phyloP scores from a whole-genome alignment of 2,329 filamentous ascomycete species.

The Calonectria crousiana region DNA sequence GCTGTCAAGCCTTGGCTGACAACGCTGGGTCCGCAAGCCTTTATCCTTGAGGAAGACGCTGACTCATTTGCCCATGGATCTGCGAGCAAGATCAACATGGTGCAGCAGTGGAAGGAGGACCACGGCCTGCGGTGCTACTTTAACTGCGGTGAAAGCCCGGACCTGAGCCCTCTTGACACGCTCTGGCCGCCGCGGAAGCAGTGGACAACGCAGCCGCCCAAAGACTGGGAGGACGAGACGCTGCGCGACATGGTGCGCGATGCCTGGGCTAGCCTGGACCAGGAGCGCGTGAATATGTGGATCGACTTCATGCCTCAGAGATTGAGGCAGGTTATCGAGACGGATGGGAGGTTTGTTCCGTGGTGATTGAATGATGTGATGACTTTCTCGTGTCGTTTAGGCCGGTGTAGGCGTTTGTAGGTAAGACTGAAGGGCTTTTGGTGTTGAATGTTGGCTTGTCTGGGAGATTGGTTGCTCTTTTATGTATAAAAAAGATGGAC shows the following conservation, averaged over 20 bases:
- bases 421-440: not conserved
- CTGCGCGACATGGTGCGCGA: constrained; percentile 47
- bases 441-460: not conserved
- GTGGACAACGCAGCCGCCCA: constrained; percentile 45
- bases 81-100: constrained; percentile 50
- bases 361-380: constrained; percentile 43
- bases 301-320: constrained; percentile 53
- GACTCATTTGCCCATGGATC: constrained; percentile 52
- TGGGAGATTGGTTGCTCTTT: not conserved
- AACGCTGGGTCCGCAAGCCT: constrained; percentile 35
- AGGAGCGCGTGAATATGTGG: constrained; percentile 52
- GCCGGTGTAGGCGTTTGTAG: not conserved
- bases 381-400: not conserved
- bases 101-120: constrained; percentile 52
- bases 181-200: constrained; percentile 52
- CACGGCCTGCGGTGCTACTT: constrained; percentile 49
- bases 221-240: constrained; percentile 51
- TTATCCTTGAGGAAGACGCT: constrained; percentile 52
- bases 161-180: constrained; percentile 51
- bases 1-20: constrained; percentile 50
- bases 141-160: constrained; percentile 53
- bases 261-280: constrained; percentile 45
- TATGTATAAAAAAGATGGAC: not conserved
- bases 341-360: constrained; percentile 47
- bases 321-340: constrained; percentile 48